Base-by-base conservation (phyloP, 176 grass and related monocot genomes). In the Ananas comosus region DNA sequence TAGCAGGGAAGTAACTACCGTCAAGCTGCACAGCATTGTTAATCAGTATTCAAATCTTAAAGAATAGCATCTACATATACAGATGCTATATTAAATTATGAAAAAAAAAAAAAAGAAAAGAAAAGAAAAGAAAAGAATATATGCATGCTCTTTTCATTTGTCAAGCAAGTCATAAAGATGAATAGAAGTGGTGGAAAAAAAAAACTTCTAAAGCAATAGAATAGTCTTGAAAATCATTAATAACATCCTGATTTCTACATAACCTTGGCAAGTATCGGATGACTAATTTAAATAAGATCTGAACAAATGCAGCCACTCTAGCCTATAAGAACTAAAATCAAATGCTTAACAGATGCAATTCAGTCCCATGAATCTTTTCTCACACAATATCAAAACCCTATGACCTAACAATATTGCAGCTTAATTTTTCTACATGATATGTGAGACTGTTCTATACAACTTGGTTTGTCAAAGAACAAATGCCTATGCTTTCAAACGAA, bases 1-100 rank as follows among this genome's bases (percentile, higher is more conserved):
- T 48, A 99, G 77, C 68, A 99, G 94, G 9, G 89, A 84, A 16
- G 77, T 92, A 67, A 86, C 80, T 58, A 82, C 82, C 77, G 91
- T 91, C 84, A 99, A 76, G 82, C 94, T 92, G 81, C 52, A 54
- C 5, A 13, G 27, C 71, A 53, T n/a, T 51, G 63, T 47, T 66
- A 48, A 70, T 89, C n/a, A 85, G 16, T 56, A 85, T 53, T 74
- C 53, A 21, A 48, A 57, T 50, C 25, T 17, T 12, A 82, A 76
- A 5, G 51, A 59, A 24, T 56, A 14, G 10, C 21, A 61, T 22
- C 6, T 19, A 22, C 13, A 61, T 2, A 7, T 42, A 42, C 33
- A 42, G 5, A 42, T 7, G 33, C 6, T 42, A 22, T 48, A 29
- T 63, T 71, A 27, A 22, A 67, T 17, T 69, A 56, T 42, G 49